A percentile compares a stretch with the other conserved stretches of the same genome.
phyloP scores from a whole-genome alignment of 495 filamentous ascomycete species.

The Neurospora sp. region DNA sequence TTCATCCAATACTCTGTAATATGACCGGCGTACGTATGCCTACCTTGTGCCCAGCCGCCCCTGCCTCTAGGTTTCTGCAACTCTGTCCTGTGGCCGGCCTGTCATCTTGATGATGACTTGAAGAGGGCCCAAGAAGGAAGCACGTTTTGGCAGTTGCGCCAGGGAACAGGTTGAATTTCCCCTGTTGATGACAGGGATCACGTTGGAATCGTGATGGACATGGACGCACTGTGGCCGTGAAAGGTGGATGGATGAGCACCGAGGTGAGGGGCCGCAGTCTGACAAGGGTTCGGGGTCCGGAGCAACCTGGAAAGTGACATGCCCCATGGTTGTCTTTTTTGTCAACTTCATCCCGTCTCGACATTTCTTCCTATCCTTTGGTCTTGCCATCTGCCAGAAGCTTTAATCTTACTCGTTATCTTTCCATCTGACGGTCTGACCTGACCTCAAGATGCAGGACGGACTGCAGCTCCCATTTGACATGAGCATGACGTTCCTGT shows the following conservation, averaged over 20 bases:
- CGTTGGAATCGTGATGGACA: background rate
- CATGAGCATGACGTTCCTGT: background rate
- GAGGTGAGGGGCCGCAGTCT: background rate
- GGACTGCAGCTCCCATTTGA: background rate
- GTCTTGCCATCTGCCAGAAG: background rate
- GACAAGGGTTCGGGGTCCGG: background rate
- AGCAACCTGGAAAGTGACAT: background rate
- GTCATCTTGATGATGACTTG: background rate
- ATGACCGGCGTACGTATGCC: background rate
- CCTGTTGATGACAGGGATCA: background rate
- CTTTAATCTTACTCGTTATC: background rate
- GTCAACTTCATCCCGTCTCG: background rate
- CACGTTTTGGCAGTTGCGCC: background rate
- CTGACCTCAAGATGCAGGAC: background rate
- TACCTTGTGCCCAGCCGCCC: background rate
- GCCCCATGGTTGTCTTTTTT: background rate
- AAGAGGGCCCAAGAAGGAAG: background rate
- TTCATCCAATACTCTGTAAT: background rate
- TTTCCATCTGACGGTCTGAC: background rate
- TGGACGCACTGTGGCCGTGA: background rate
- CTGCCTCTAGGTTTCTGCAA: background rate
- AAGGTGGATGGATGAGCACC: background rate
- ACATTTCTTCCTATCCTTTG: background rate
- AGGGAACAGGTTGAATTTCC: background rate
- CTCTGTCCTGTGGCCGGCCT: background rate